Percentiles rank a stretch among this genome's conserved stretches.
phyloP scores from a whole-genome alignment of 345 rosid genomes.

The Syzygium oleosum region DNA sequence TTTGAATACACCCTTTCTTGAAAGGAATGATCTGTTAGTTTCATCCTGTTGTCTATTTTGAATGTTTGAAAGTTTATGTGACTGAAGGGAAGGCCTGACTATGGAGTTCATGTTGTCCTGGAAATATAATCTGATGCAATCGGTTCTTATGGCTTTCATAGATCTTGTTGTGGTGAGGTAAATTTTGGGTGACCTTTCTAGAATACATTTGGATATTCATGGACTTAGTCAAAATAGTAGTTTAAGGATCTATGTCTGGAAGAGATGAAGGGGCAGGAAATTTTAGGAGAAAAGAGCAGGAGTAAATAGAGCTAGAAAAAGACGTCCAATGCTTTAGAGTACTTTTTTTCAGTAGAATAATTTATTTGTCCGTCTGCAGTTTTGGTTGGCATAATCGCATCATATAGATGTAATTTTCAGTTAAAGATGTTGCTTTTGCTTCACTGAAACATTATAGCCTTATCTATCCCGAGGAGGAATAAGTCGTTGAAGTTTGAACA shows the following conservation, averaged over 20 bases:
- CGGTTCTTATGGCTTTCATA: neutral
- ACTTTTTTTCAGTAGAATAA: neutral
- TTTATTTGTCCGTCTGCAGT: neutral
- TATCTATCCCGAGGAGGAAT: neutral
- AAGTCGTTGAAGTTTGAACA: neutral
- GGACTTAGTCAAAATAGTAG: neutral
- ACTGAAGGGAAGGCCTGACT: neutral
- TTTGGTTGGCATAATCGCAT: neutral
- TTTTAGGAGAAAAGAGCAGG: neutral
- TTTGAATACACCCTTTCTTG: neutral
- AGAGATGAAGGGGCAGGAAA: neutral
- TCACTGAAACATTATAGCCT: neutral
- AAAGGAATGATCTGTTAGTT: neutral
- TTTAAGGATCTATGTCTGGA: neutral
- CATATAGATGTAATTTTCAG: neutral
- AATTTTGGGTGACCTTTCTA: neutral
- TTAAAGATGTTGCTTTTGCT: neutral
- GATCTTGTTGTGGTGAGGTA: neutral
- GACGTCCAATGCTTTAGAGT: neutral
- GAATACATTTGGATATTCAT: neutral
- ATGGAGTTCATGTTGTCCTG: neutral
- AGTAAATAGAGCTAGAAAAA: neutral
- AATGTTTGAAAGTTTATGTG: neutral
- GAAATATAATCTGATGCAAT: neutral
- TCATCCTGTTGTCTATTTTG: neutral